Evolutionary conservation across 306 rosid species (phyloP).

Genomic region (Prunus armeniaca): DNA sequence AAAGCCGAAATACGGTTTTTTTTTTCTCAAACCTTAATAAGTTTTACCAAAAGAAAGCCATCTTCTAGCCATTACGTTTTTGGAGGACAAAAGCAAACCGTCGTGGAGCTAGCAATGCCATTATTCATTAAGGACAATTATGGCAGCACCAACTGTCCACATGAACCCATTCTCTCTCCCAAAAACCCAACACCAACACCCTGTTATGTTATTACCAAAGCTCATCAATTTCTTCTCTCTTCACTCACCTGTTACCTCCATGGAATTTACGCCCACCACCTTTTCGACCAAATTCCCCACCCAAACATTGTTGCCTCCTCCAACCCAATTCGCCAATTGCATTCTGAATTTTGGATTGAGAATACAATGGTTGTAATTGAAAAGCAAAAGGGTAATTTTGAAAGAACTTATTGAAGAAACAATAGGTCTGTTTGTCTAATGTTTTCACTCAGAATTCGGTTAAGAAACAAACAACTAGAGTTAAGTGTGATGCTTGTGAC

Average conservation of each 20-base stretch:
- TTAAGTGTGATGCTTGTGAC: neutral
- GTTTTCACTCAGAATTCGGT: too few species aligned
- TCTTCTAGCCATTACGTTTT: neutral
- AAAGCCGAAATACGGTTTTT: too few species aligned
- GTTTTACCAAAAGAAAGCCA: too few species aligned
- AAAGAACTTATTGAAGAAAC: too few species aligned
- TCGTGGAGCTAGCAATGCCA: neutral
- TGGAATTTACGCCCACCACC: neutral
- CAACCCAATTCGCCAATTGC: neutral
- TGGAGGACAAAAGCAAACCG: neutral
- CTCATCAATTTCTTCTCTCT: neutral
- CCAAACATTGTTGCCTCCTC: neutral
- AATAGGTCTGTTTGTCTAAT: too few species aligned
- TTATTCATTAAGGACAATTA: neutral
- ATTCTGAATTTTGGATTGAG: neutral
- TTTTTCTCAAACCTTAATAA: too few species aligned
- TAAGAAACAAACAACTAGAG: too few species aligned
- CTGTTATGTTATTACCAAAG: neutral
- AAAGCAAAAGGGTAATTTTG: too few species aligned
- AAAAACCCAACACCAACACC: neutral
- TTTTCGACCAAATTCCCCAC: neutral
- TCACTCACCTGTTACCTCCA: neutral
- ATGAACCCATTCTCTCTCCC: neutral
- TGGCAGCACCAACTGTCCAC: neutral
- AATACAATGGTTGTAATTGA: neutral